These are phyloP conservation scores for Cordyceps sp. DNA, from an alignment of 2,329 filamentous ascomycete species.

Conservation along the genomic window DNA sequence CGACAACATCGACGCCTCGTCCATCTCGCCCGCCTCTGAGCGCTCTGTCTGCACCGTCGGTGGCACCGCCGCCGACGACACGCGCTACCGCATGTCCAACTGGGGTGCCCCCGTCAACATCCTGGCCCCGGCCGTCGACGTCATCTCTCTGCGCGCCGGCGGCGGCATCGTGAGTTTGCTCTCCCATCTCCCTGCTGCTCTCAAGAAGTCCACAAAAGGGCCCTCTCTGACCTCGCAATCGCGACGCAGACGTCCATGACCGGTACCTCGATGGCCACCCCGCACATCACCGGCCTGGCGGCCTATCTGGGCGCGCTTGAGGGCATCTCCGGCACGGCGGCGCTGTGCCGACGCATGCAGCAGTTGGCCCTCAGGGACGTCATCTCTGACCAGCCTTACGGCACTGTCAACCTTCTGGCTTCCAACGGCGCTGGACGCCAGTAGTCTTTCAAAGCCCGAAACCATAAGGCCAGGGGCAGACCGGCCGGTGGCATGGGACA, in stretches of 20 bases:
- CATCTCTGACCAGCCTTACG: conserved; percentile 19
- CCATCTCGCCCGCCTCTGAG: conserved; percentile 23
- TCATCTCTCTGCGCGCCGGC: conserved; percentile 27
- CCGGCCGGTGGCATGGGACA: no score
- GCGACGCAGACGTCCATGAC: no score
- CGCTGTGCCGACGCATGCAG: conserved; percentile 27
- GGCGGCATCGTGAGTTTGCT: conserved; percentile 16
- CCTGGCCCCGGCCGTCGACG: conserved; percentile 23
- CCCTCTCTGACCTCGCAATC: no score
- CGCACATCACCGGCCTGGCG: conserved; percentile 23
- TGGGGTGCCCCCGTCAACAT: conserved; percentile 27
- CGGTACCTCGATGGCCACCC: conserved; percentile 30
- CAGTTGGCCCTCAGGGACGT: conserved; percentile 21
- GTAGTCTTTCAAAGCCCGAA: no score
- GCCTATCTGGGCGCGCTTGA: conserved; percentile 7
- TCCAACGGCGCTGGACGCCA: conserved; percentile 25
- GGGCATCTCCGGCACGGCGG: conserved; percentile 19
- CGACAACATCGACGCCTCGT: conserved; percentile 20
- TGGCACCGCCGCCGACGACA: conserved; percentile 18
- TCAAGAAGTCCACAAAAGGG: no score
- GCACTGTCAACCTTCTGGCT: conserved; percentile 31
- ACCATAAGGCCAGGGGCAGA: no score
- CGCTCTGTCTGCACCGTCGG: conserved; percentile 29
- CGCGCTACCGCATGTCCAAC: conserved; percentile 26
- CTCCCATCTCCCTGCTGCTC: not conserved